A percentile compares a stretch with the other conserved stretches of the same genome.
Evolutionary conservation across 1,284 basidiomycete species (phyloP).

Genomic region (Cronartium quercuum): DNA sequence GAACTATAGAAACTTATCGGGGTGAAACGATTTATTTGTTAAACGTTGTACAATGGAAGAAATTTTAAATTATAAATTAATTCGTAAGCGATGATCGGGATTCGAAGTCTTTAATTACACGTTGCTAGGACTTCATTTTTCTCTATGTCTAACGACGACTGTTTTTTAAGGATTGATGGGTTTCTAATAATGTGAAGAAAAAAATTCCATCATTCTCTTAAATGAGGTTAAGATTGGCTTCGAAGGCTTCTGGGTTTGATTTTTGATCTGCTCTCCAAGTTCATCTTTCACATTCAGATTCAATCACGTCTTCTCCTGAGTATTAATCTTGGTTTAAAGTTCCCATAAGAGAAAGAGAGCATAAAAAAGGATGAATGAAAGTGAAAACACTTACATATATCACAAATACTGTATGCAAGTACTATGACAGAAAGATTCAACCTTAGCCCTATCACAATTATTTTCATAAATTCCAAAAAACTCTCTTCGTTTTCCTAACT

Average conservation of each 20-base stretch:
- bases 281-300: too few species aligned
- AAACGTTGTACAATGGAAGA: not conserved
- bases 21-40: not conserved
- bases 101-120: conserved; percentile 49
- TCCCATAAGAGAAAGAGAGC: too few species aligned
- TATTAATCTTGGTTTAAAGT: too few species aligned
- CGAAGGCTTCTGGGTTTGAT: conserved; percentile 6
- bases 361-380: too few species aligned
- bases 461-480: too few species aligned
- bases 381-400: too few species aligned
- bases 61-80: not conserved
- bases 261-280: conserved; percentile 18
- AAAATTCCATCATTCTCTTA: not conserved
- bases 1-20: conserved; percentile 45
- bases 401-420: too few species aligned
- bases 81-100: conserved; percentile 50
- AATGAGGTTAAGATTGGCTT: conserved; percentile 7
- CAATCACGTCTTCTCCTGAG: too few species aligned
- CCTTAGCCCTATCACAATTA: too few species aligned
- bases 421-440: too few species aligned
- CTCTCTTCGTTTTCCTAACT: too few species aligned
- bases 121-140: conserved; percentile 50
- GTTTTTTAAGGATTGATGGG: not conserved
- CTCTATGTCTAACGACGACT: conserved; percentile 48
- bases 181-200: not conserved